Percentiles rank a stretch among this genome's conserved stretches.
These are phyloP conservation scores for Fusarium sp. DNA, from an alignment of 2,329 filamentous ascomycete genomes.

Conservation along the genomic window DNA sequence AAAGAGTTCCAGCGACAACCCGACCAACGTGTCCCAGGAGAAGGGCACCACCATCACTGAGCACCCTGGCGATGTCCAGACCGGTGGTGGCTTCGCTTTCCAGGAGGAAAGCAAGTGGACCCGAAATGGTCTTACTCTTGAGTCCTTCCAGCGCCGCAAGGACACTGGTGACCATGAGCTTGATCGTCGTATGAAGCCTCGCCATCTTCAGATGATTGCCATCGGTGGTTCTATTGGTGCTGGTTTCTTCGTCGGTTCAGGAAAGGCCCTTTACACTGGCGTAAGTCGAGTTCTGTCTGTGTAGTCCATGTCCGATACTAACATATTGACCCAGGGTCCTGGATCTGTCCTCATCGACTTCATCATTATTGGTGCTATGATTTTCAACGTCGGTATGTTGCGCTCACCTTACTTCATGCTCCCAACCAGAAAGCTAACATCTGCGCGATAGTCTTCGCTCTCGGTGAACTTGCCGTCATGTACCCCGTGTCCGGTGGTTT, in stretches of 20 bases:
- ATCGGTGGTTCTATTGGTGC: constrained; percentile 70
- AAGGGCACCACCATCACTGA: constrained; percentile 35
- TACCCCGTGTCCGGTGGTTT: constrained; percentile 71
- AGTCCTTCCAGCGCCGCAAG: constrained; percentile 39
- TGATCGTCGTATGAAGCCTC: constrained; percentile 61
- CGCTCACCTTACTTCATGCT: not conserved
- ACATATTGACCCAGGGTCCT: constrained; percentile 44
- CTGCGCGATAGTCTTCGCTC: constrained; percentile 57
- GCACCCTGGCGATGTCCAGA: constrained; percentile 18
- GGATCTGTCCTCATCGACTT: constrained; percentile 60
- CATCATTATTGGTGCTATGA: constrained; percentile 66
- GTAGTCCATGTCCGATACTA: not conserved
- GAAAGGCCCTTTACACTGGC: constrained; percentile 61
- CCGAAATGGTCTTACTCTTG: constrained; percentile 40
- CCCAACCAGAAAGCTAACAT: constrained; percentile 2
- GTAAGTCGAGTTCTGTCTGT: constrained; percentile 32
- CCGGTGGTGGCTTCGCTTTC: constrained; percentile 32
- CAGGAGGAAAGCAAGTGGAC: constrained; percentile 35
- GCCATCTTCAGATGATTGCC: constrained; percentile 71
- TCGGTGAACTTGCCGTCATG: constrained; percentile 70
- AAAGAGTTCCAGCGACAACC: constrained; percentile 31
- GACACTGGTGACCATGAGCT: constrained; percentile 44
- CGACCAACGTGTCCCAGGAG: constrained; percentile 35
- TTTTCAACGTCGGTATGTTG: constrained; percentile 62
- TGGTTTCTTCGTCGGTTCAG: constrained; percentile 70